phyloP scores from a whole-genome alignment of 495 filamentous ascomycete species.

The Tuber aestivum region DNA sequence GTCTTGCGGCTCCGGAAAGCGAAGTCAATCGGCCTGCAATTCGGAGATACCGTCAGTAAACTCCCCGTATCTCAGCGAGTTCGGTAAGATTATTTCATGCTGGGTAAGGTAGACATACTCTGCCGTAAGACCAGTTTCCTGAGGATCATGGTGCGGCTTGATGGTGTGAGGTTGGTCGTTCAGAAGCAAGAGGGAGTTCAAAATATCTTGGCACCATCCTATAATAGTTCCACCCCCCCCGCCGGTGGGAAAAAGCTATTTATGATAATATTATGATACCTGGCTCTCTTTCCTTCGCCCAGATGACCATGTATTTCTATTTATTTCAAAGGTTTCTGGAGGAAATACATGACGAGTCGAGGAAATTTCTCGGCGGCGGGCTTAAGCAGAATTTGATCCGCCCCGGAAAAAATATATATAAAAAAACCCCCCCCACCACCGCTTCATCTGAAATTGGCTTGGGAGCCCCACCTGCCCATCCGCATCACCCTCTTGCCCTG shows the following conservation, averaged over 20 bases:
- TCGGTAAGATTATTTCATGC: background rate
- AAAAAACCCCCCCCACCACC: constrained; percentile 4
- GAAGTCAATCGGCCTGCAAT: constrained; percentile 24
- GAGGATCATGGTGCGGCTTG: constrained; percentile 29
- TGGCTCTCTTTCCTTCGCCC: background rate
- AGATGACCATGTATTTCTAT: background rate
- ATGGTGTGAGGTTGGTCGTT: background rate
- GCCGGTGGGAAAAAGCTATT: background rate
- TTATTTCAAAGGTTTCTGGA: background rate
- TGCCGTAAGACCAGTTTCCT: constrained; percentile 26
- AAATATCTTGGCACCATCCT: constrained; percentile 2
- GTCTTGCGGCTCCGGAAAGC: constrained; percentile 1
- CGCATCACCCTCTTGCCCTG: background rate
- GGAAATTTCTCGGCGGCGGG: background rate
- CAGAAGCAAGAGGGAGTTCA: background rate
- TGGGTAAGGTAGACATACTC: constrained; percentile 19
- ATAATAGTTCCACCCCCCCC: background rate
- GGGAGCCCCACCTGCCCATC: background rate
- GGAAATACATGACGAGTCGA: background rate
- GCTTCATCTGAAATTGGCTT: constrained; percentile 7
- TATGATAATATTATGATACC: too few relatives aligned
- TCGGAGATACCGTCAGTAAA: constrained; percentile 12
- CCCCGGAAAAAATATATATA: constrained; percentile 5
- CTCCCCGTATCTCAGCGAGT: background rate
- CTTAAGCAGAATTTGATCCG: background rate